Evolutionary conservation across 192 early-diverging fungal species (phyloP).

Genomic region (Chytriomyces hyalinus): DNA sequence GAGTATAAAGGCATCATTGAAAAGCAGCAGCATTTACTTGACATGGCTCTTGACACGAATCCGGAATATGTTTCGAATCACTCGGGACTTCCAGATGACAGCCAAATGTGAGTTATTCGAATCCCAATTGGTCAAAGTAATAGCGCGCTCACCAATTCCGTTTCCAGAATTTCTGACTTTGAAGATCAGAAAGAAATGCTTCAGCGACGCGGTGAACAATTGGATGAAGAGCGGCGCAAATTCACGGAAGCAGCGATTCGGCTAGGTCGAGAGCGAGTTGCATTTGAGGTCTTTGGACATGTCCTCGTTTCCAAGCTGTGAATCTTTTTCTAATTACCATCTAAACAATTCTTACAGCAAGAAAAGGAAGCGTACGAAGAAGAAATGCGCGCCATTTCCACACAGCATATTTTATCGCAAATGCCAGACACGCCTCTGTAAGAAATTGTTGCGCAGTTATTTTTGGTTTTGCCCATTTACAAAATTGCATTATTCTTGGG

Average conservation of each 20-base stretch:
- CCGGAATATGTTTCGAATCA: no score
- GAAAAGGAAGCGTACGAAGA: constrained; percentile 27
- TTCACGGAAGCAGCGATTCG: constrained; percentile 75
- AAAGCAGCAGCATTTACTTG: constrained; percentile 48
- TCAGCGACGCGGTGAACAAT: constrained; percentile 51
- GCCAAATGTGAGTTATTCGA: no score
- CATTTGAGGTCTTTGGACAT: no score
- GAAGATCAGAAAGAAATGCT: constrained; percentile 42
- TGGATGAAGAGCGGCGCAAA: constrained; percentile 66
- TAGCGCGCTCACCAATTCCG: no score
- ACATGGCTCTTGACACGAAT: constrained; percentile 37
- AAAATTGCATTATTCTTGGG: no score
- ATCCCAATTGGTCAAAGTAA: no score
- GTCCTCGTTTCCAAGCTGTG: no score
- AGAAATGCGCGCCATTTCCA: not conserved
- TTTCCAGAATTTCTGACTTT: constrained; percentile 28
- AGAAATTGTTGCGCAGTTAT: not conserved
- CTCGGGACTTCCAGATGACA: no score
- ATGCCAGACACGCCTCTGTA: constrained; percentile 32
- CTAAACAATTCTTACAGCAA: constrained; percentile 3
- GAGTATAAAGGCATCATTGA: constrained; percentile 59
- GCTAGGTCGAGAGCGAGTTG: constrained; percentile 69
- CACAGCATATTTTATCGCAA: constrained; percentile 3
- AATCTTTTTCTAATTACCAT: not conserved
- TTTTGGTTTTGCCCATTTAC: no score